Percentiles rank a stretch among this genome's conserved stretches.
Conservation (phyloP, 2,329 filamentous ascomycete genomes). For the Fusarium metavorans region DNA sequence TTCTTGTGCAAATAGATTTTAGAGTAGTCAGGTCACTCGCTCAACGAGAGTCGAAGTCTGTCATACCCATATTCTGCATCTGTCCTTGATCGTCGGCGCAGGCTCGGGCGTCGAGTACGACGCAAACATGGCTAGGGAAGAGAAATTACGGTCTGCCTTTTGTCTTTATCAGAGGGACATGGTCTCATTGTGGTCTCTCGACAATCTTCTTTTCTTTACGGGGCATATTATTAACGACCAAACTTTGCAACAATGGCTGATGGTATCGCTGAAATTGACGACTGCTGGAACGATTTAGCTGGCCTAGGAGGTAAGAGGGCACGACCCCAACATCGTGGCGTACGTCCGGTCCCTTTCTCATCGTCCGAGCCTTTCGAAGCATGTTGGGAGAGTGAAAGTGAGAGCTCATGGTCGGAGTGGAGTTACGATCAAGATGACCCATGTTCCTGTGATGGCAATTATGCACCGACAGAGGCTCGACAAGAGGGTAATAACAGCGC, state of each 20-base stretch:
- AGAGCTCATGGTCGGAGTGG: slow-evolving; percentile 17
- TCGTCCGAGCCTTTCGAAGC: background rate
- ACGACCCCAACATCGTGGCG: background rate
- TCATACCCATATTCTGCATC: slow-evolving; percentile 13
- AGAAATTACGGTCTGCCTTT: background rate
- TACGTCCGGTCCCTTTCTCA: background rate
- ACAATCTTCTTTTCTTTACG: background rate
- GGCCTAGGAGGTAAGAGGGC: background rate
- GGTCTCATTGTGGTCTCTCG: too few species aligned
- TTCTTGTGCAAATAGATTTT: slow-evolving; percentile 5
- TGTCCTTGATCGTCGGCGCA: slow-evolving; percentile 6
- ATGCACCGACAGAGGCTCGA: background rate
- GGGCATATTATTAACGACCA: background rate
- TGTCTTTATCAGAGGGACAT: background rate
- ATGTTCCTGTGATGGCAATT: slow-evolving; percentile 24
- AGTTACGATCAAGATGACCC: slow-evolving; percentile 1
- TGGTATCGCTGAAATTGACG: slow-evolving; percentile 24
- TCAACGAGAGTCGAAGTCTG: slow-evolving; percentile 9
- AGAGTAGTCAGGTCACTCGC: slow-evolving; percentile 5
- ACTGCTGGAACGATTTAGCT: slow-evolving; percentile 5
- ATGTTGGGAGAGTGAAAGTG: slow-evolving; percentile 15
- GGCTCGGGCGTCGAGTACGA: background rate
- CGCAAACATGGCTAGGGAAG: slow-evolving; percentile 10
- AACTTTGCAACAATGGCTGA: slow-evolving; percentile 14
- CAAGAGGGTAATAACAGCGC: background rate